Base-by-base conservation (phyloP, 768 basidiomycete species). In the Suillus discolor region DNA sequence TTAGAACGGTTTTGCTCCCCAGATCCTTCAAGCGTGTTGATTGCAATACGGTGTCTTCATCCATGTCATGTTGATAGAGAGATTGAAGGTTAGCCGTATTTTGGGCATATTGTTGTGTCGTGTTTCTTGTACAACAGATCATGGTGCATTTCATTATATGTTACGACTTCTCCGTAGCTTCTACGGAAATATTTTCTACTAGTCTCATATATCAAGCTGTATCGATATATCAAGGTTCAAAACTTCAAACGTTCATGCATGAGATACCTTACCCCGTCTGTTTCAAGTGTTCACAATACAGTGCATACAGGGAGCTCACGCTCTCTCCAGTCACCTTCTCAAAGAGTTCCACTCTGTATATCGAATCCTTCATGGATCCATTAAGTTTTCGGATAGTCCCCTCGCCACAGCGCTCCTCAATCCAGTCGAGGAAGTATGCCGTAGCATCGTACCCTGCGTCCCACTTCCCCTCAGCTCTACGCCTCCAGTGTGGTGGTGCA, bases 381-480 rank as follows among this genome's bases (percentile, higher is more conserved):
- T 93, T 93, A 42, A 94, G 79, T 71, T 82, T 82, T 49, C 80
- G 81, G 12, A 93, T 75, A 12, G 84, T 83, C 23, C 86, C 86
- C 18, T 77, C 74, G 13, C 88, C 85, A 64, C 84, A 83, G 23
- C 81, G 79, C 23, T 72, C 75, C 72, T 91, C 88, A 66, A 79
- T 64, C 90, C 90, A 93, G 62, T 86, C 84, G 62, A 93, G 84
- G 71, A 94, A 93, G 74, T 85, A 93, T 2, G 83, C 91, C 2
- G 92, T 94, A 34, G 80, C 82, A 47, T 87, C 85, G 74, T 93
- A 94, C 16, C 92, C 92, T 23, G 83, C 87, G 67, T 94, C 91
- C 92, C 92, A 93, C 38, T 73, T 76, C 51, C 82, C 82, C 7
- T 79, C 82, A 18, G 74, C 78, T 3, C 74, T 73, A 38, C 79